A percentile compares a stretch with the other conserved stretches of the same genome.
These are phyloP conservation scores for Arthonia radiata DNA, from an alignment of 495 filamentous ascomycete genomes.

Conservation along the genomic window DNA sequence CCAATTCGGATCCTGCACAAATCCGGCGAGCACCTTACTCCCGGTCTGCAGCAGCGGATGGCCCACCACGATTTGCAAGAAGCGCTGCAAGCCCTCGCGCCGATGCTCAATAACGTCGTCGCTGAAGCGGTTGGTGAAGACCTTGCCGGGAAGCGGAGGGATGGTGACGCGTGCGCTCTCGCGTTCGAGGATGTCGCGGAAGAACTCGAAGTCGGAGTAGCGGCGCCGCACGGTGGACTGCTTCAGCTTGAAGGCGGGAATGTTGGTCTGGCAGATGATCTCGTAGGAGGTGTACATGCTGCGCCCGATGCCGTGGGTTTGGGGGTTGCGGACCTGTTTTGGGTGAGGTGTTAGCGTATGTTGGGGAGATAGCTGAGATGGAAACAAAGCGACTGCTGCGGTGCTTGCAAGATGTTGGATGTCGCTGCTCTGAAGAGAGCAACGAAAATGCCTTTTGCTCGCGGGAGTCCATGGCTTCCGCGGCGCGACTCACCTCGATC, in stretches of 20 bases:
- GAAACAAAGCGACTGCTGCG: no score
- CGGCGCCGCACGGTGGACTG: constrained; percentile 68
- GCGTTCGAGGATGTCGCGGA: constrained; percentile 91
- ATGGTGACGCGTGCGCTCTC: constrained; percentile 87
- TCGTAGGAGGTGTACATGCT: constrained; percentile 96
- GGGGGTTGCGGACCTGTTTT: constrained; percentile 3
- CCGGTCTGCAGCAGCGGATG: constrained; percentile 94
- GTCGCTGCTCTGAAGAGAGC: no score
- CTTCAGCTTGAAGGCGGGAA: constrained; percentile 90
- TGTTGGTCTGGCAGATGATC: constrained; percentile 90
- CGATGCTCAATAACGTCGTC: constrained; percentile 97
- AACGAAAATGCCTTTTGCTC: no score
- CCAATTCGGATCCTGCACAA: constrained; percentile 41
- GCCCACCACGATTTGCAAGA: constrained; percentile 90
- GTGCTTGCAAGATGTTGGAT: no score
- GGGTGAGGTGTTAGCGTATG: constrained; percentile 2
- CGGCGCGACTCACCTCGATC: constrained; percentile 93
- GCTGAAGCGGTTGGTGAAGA: constrained; percentile 93
- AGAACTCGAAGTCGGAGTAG: constrained; percentile 96
- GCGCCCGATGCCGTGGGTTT: constrained; percentile 2
- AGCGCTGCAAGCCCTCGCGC: constrained; percentile 74
- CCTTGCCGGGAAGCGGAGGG: constrained; percentile 85
- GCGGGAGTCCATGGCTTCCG: no score
- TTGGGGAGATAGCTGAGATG: background rate
- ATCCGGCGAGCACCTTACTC: constrained; percentile 82